Conservation (phyloP, 2,329 filamentous ascomycete genomes). For the Alternaria postmessia region DNA sequence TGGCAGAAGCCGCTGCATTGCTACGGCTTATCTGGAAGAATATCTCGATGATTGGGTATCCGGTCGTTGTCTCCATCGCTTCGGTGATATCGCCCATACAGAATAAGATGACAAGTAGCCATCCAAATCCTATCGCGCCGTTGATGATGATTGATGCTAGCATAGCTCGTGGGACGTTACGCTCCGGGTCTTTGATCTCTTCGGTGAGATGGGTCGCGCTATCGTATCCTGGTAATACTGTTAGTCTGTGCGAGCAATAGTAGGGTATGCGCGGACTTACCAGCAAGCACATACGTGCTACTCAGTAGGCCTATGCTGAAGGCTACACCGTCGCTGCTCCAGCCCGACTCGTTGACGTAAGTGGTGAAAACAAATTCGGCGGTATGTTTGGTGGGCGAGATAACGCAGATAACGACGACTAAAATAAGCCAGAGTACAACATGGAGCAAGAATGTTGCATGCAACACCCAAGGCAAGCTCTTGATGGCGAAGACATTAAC, state of each 20-base stretch:
- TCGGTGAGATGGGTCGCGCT: constrained; percentile 10
- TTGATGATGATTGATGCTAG: constrained; percentile 37
- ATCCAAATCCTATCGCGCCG: constrained; percentile 40
- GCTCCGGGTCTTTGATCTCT: constrained; percentile 5
- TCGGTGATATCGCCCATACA: constrained; percentile 39
- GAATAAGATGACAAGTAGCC: constrained; percentile 51
- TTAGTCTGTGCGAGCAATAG: neutral
- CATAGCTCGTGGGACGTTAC: constrained; percentile 9
- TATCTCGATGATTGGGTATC: constrained; percentile 50
- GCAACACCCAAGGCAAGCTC: constrained; percentile 43
- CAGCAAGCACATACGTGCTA: constrained; percentile 27
- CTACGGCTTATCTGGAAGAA: constrained; percentile 20
- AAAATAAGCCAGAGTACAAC: constrained; percentile 58
- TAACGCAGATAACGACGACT: constrained; percentile 54
- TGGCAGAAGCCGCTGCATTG: constrained; percentile 19
- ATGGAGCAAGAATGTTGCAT: constrained; percentile 53
- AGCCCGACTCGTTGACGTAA: constrained; percentile 56
- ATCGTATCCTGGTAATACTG: constrained; percentile 1
- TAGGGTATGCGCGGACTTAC: constrained; percentile 14
- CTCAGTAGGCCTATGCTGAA: constrained; percentile 51
- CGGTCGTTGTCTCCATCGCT: constrained; percentile 38
- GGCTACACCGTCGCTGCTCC: constrained; percentile 47
- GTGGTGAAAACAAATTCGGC: constrained; percentile 53
- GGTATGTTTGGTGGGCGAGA: constrained; percentile 49
- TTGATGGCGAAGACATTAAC: constrained; percentile 55